Evolutionary conservation across 495 filamentous ascomycete genomes (phyloP).

Genomic region (Astrocystis sublimbata): DNA sequence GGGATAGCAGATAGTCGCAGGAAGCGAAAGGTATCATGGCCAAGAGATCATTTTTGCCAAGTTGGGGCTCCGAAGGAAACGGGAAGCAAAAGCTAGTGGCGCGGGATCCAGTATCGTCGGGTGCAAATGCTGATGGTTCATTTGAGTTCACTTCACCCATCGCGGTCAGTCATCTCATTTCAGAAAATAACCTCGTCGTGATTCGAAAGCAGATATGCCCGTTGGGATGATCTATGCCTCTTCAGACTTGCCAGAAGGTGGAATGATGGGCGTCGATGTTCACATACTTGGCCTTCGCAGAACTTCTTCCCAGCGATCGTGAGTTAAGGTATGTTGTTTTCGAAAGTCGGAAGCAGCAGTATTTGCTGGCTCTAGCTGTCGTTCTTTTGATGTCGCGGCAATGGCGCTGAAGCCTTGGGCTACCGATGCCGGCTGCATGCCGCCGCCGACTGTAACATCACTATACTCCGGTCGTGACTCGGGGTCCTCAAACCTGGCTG

Average conservation of each 20-base stretch:
- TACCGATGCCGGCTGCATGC: not conserved
- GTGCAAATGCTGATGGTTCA: slow-evolving; percentile 8
- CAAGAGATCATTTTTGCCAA: not conserved
- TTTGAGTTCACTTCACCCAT: slow-evolving; percentile 8
- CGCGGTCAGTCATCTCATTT: too few relatives aligned
- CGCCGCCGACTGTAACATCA: not conserved
- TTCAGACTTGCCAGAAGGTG: too few relatives aligned
- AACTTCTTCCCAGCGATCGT: slow-evolving; percentile 9
- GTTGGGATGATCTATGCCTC: too few relatives aligned
- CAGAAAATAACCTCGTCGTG: too few relatives aligned
- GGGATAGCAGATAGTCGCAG: slow-evolving; percentile 1
- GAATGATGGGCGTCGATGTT: too few relatives aligned
- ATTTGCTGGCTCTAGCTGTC: not conserved
- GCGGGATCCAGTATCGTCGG: slow-evolving; percentile 1
- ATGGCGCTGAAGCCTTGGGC: not conserved
- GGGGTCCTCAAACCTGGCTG: not conserved
- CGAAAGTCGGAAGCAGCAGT: not conserved
- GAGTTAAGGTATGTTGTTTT: not conserved
- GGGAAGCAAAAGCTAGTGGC: not conserved
- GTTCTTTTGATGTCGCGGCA: not conserved
- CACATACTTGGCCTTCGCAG: slow-evolving; percentile 6
- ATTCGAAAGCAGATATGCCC: too few relatives aligned
- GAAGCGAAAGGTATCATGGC: slow-evolving; percentile 1
- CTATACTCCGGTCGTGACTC: slow-evolving; percentile 2
- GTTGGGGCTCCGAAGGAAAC: slow-evolving; percentile 7